Evolutionary conservation across 768 basidiomycete species (phyloP), one percentile per base, ranked within the genome.

Genomic region (Filobasidium floriforme): DNA sequence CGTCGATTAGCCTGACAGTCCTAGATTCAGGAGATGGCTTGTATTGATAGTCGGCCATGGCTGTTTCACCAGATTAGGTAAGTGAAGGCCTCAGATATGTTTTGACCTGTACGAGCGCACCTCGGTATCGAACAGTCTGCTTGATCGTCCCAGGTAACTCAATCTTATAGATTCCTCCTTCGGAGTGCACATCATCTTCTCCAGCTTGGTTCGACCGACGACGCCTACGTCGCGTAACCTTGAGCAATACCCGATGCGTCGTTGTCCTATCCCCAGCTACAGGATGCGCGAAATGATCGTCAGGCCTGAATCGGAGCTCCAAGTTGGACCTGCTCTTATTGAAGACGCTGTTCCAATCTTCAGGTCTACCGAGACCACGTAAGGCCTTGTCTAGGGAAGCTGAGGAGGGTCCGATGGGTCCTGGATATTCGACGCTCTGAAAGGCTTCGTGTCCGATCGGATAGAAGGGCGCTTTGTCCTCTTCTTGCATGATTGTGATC

Each of bases 11-110:
- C 65, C 85, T 81, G 1, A 86, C 77, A 3, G 90, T 80, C 1
- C 88, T 86, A 72, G 94, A 91, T 15, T 84, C 77, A 75, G 82
- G 80, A 65, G 88, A 82, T 1, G 90, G 90, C 67, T 87, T 84
- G 77, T 86, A 96, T 77, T 96, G 92, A 75, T 86, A 96, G 77
- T 98, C 94, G 44, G 87, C 89, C 89, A 97, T 91, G 65, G 87
- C 94, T 97, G 65, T 40, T 29, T 5, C 28, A 46, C 49, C 40
- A 12, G 28, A 41, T 41, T 22, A 1, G 7, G 11, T 18, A 41
- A 41, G 59, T 32, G 40, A 19, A 32, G 59, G 24, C 6, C 7
- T 19, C 6, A 32, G 51, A n/a, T 32, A 9, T 19, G 28, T 18
- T 41, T 41, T 28, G 62, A 37, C 60, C 52, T 29, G 12, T 54